A percentile compares a stretch with the other conserved stretches of the same genome.
phyloP scores from a whole-genome alignment of 108 stramenopile species.

The Pseudonitzschia multistriata region DNA sequence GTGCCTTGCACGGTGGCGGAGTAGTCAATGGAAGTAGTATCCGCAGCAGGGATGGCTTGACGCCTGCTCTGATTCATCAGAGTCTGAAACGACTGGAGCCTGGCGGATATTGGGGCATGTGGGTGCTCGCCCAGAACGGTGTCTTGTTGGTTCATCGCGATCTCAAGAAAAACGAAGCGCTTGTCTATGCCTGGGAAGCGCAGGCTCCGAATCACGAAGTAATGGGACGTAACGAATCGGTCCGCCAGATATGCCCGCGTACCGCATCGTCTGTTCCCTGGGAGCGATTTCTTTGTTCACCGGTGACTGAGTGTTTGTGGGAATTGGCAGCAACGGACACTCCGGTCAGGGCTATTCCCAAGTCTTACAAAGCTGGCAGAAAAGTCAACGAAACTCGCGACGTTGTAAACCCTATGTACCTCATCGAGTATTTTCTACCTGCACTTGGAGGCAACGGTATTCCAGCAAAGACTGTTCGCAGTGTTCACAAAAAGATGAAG shows the following conservation, averaged over 20 bases:
- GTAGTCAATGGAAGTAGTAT: neutral
- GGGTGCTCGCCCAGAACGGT: neutral
- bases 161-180: neutral
- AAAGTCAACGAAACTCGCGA: neutral
- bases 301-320: neutral
- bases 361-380: neutral
- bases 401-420: neutral
- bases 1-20: neutral
- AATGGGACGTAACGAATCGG: neutral
- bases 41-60: neutral
- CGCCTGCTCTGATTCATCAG: neutral
- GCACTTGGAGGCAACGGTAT: neutral
- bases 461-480: neutral
- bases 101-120: conserved; percentile 7
- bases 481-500: conserved; percentile 8
- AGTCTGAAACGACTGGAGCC: neutral
- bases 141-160: neutral
- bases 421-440: neutral
- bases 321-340: conserved; percentile 4
- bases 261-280: neutral
- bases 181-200: neutral
- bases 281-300: neutral
- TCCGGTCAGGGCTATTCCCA: neutral
- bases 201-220: conserved; percentile 1
- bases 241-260: neutral